Percentiles rank a stretch among this genome's conserved stretches.
These are phyloP conservation scores for Sextonia rubra DNA, from an alignment of 164 flowering plant genomes.

Conservation along the genomic window DNA sequence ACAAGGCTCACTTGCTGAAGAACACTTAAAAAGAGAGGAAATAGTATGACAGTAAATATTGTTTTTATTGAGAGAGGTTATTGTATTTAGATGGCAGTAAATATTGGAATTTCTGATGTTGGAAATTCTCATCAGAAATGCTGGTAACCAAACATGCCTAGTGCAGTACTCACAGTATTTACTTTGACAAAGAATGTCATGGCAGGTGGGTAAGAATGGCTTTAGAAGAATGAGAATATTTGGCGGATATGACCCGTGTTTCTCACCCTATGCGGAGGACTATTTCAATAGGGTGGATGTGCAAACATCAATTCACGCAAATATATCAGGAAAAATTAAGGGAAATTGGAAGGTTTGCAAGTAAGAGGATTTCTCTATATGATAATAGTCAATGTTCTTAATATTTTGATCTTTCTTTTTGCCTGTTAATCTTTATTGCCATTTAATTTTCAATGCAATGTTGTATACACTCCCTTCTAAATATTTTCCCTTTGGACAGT, in stretches of 20 bases:
- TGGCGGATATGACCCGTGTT: constrained; percentile 73
- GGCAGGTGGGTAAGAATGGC: not conserved
- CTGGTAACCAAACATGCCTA: no score
- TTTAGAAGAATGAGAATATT: constrained; percentile 32
- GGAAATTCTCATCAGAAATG: no score
- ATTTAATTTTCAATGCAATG: not conserved
- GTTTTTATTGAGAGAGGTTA: no score
- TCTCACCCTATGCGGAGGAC: constrained; percentile 29
- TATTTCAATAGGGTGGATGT: constrained; percentile 61
- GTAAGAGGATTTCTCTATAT: constrained; percentile 23
- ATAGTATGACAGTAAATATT: no score
- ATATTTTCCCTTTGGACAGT: constrained; percentile 20
- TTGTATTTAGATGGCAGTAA: no score
- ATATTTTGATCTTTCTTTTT: no score
- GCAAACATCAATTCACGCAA: constrained; percentile 46
- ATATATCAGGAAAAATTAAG: constrained; percentile 11
- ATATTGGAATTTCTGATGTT: no score
- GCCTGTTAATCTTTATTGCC: not conserved
- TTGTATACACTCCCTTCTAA: no score
- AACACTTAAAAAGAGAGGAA: no score
- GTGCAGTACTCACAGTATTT: no score
- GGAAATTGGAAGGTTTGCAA: constrained; percentile 48
- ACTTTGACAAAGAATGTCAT: not conserved
- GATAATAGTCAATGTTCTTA: not conserved
- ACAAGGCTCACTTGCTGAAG: no score